Evolutionary conservation across 805 yeast species (phyloP).

Genomic region (Starmerella davenportii): DNA sequence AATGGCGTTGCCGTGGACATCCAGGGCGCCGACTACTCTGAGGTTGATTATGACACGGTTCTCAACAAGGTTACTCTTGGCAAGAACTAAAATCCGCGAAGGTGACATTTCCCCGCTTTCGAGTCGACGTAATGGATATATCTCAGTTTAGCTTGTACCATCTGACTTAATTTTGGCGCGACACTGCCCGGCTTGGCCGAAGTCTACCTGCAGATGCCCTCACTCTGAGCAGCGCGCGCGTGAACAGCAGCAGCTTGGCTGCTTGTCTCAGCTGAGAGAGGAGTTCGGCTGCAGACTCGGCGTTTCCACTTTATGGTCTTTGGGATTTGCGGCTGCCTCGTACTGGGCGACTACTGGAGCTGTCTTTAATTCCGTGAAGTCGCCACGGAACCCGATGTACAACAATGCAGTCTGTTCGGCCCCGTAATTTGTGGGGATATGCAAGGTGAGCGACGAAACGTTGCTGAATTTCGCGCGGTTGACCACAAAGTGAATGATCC

Average conservation of each 20-base stretch:
- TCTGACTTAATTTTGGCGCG: no score
- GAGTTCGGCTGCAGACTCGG: no score
- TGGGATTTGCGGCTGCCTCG: constrained; percentile 85
- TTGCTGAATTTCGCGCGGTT: constrained; percentile 63
- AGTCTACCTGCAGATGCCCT: no score
- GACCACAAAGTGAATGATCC: constrained; percentile 64
- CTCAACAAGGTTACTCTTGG: constrained; percentile 77
- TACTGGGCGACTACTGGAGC: constrained; percentile 65
- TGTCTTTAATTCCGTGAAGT: constrained; percentile 27
- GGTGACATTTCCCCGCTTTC: no score
- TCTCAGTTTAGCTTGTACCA: no score
- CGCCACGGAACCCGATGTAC: constrained; percentile 66
- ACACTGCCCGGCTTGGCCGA: no score
- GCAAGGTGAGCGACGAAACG: constrained; percentile 46
- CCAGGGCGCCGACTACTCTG: constrained; percentile 96
- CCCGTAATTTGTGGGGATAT: constrained; percentile 48
- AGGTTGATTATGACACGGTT: constrained; percentile 86
- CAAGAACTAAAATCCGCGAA: constrained; percentile 35
- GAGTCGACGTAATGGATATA: no score
- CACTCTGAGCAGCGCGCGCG: no score
- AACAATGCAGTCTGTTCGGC: constrained; percentile 40
- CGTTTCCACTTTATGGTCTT: constrained; percentile 44
- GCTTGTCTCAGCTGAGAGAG: no score
- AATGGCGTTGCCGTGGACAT: constrained; percentile 87
- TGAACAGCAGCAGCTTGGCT: no score